Conservation (phyloP, 2,329 filamentous ascomycete species). For the Cadophora sp. region DNA sequence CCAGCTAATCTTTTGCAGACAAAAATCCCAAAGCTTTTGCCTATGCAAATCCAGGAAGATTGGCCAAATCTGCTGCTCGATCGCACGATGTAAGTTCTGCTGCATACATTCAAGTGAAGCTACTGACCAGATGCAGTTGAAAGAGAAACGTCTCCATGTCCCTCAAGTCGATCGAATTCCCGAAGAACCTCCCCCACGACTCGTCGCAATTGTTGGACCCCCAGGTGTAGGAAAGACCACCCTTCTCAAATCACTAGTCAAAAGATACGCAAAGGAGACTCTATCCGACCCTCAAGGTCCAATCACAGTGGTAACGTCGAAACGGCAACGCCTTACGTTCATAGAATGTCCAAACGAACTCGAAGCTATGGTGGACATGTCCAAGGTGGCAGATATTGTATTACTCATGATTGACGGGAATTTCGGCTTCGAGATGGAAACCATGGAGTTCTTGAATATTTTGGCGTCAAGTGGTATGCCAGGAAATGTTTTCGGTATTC, state of each 20-base stretch:
- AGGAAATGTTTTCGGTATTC: conserved; percentile 95
- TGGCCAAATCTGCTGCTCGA: conserved; percentile 52
- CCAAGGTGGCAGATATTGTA: conserved; percentile 97
- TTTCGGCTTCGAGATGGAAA: conserved; percentile 99
- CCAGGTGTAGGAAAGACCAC: conserved; percentile 97
- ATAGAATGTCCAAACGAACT: conserved; percentile 97
- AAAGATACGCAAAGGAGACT: conserved; percentile 94
- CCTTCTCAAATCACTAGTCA: conserved; percentile 90
- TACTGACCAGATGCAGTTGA: conserved; percentile 63
- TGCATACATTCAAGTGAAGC: not conserved
- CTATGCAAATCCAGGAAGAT: conserved; percentile 46
- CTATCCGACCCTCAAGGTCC: conserved; percentile 89
- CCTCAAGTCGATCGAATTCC: conserved; percentile 94
- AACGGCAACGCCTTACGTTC: conserved; percentile 92
- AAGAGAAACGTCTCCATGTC: conserved; percentile 95
- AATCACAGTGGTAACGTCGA: conserved; percentile 95
- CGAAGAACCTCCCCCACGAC: conserved; percentile 90
- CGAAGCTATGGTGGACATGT: conserved; percentile 94
- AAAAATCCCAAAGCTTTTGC: conserved; percentile 46
- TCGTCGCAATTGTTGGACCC: conserved; percentile 93
- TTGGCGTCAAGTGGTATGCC: conserved; percentile 96
- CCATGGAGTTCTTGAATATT: conserved; percentile 98
- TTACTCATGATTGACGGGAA: conserved; percentile 98
- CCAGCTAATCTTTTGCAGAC: conserved; percentile 36
- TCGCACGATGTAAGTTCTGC: conserved; percentile 56